Evolutionary conservation across 2,329 filamentous ascomycete genomes (phyloP), one percentile per base, ranked within the genome.

Genomic region (Aspergillus fructus): DNA sequence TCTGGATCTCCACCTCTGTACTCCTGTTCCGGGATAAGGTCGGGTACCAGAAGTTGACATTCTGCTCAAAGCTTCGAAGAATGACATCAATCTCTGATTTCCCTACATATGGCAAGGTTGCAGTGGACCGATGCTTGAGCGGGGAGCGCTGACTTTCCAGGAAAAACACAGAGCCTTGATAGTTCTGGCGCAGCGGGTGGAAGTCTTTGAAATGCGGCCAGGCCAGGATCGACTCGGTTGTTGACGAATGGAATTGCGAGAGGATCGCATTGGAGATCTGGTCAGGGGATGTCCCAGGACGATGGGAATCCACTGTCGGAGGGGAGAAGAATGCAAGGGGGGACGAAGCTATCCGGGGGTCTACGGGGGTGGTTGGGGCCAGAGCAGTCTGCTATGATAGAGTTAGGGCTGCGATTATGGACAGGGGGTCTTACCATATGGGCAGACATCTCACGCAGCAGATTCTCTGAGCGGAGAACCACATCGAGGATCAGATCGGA

Each of bases 41-140:
- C 0, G 80, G 81, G 55, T 83, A 83, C 79, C 79, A 83, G 48
- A 82, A 82, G 64, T 83, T 83, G 42, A 82, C 70, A 34, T 74
- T 77, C 2, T 68, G 66, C 58, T 80, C 73, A 46, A 83, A 83
- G 0, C 77, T 74, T 1, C 71, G 66, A 0, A 82, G 64, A 5
- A 80, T 75, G 0, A 65, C 64, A 15, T 76, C 71, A 2, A 82
- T 66, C 6, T 82, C 80, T 1, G 74, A 68, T 0, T 72, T 62
- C 1, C 73, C 73, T 5, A 78, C 71, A 40, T 78, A 79, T 0
- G 79, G 81, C 21, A 75, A 73, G 58, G 78, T 73, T 17, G 27
- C 45, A 5, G 51, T 15, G 11, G 39, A n/a, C 11, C 51, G 56
- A n/a, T 50, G 49, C 8, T 71, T 70, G 3, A 81, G 59, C 1